Base-by-base conservation (phyloP, 805 yeast genomes). In the Kuraishia ogatae region DNA sequence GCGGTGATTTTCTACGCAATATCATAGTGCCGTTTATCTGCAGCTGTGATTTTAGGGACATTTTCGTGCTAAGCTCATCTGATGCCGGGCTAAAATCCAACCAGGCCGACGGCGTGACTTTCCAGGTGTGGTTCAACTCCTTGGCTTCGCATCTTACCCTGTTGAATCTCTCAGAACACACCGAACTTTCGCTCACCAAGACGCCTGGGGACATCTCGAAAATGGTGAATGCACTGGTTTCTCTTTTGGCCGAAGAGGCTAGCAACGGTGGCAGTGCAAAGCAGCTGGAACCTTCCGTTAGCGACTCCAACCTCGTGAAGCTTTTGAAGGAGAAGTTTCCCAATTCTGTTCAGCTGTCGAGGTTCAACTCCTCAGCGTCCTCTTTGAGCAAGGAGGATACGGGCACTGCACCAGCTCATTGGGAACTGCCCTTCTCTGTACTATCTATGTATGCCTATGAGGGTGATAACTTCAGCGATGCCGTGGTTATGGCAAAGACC, bases 391-490 rank as follows among this genome's bases (percentile, higher is more conserved):
- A 17, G 48, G 35, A 19, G 39, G 53, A 26, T 26, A 26, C 8
- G 17, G 23, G 23, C 11, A 43, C 54, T 17, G n/a, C 53, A 2
- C 23, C 23, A 28, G 28, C 19, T n/a, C n/a, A n/a, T n/a, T n/a
- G 29, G 17, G 39, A 10, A 26, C 52, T 54, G 39, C 61, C 57
- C 39, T 46, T 60, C 11, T 43, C 56, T 4, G 54, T 61, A 1
- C 50, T 66, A 15, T 60, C 65, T 15, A 73, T 81, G 19, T 84
- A 77, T 65, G 96, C 86, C 1, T 90, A 89, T 67, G 97, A 92
- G 66, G 97, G 98, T 39, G 97, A 92, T 67, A 93, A 93, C 66
- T 79, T 84, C 28, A 64, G 68, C 21, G 97, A 91, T 66, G 94
- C 96, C 7, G 73, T 72, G 49, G 58, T 64, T 10, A 67, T 86